Base-by-base conservation (phyloP, 352 stramenopile species). In the Phytophthora europaea region DNA sequence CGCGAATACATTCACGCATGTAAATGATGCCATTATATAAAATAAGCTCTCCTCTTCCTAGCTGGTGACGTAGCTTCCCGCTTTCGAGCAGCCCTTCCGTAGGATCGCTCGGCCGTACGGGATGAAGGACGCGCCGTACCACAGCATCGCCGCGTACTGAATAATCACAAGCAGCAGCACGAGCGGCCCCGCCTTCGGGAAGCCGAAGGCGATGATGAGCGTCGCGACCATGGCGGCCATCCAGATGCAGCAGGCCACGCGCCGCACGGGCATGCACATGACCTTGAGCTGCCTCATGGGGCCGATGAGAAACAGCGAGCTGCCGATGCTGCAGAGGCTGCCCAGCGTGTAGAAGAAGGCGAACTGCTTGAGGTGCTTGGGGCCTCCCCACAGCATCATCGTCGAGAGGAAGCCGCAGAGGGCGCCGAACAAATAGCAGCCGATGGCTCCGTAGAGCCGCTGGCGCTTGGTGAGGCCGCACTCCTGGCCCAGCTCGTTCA, bases 321-420 rank as follows among this genome's bases (percentile, higher is more conserved):
- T 92, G 53, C 87, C 87, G 51, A 96, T 92, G 43, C 84, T 91
- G 73, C 84, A 91, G 22, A 96, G 79, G 61, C 82, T 93, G n/a
- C 89, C 87, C 33, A 96, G 68, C 13, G 88, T 94, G 70, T 96
- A 96, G 72, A 96, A 94, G 77, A 96, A 96, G 22, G 77, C 89
- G 70, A 96, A 96, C 65, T 93, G 85, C 66, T 94, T 94, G 16
- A 96, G 72, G 73, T 96, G 89, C 68, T 84, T 86, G 2, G 88
- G 84, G 1, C 88, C 88, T 31, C 87, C 87, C 85, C 85, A 94
- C 83, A 94, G 82, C 81, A 95, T 90, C 22, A 94, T 66, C 64
- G 88, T 94, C 18, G 88, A 89, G 40, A 95, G 52, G 66, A 96
- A 92, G 50, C 85, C 84, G 67, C 87, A 94, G 34, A 96, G 61